Evolutionary conservation across 2,329 filamentous ascomycete genomes (phyloP).

Genomic region (Fusarium verrucosum): DNA sequence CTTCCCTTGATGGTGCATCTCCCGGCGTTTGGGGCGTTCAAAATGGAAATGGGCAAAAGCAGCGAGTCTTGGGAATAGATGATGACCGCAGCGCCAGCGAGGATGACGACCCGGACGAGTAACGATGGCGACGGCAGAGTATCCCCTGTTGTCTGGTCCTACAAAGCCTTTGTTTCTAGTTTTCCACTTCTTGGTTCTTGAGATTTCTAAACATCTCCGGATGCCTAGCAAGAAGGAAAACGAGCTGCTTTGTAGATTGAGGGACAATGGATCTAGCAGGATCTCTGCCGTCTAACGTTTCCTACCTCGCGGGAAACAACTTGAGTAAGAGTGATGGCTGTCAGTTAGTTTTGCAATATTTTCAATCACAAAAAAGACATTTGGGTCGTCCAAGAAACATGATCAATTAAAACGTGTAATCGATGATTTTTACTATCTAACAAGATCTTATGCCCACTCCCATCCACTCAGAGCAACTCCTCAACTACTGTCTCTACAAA

Average conservation of each 20-base stretch:
- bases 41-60: conserved; percentile 51
- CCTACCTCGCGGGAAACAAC: conserved; percentile 52
- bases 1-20: conserved; percentile 47
- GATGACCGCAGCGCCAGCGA: conserved; percentile 65
- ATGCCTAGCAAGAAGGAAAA: conserved; percentile 3
- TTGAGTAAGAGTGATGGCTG: conserved; percentile 22
- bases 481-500: conserved; percentile 24
- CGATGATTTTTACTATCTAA: conserved; percentile 7
- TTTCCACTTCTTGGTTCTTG: conserved; percentile 15
- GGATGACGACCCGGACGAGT: conserved; percentile 73
- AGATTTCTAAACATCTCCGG: conserved; percentile 1
- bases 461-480: conserved; percentile 7
- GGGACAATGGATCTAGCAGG: conserved; percentile 70
- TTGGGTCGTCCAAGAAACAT: conserved; percentile 20
- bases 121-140: conserved; percentile 67
- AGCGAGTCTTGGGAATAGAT: conserved; percentile 50
- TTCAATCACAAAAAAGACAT: conserved; percentile 18
- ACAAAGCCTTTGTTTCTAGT: conserved; percentile 44
- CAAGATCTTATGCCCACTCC: background rate
- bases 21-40: conserved; percentile 63
- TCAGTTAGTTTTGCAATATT: conserved; percentile 38
- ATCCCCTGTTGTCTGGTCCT: conserved; percentile 73
- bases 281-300: conserved; percentile 64
- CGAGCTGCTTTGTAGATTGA: conserved; percentile 57
- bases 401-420: background rate